Conservation (phyloP, 345 rosid species). For the Rhodomyrtus tomentosa region DNA sequence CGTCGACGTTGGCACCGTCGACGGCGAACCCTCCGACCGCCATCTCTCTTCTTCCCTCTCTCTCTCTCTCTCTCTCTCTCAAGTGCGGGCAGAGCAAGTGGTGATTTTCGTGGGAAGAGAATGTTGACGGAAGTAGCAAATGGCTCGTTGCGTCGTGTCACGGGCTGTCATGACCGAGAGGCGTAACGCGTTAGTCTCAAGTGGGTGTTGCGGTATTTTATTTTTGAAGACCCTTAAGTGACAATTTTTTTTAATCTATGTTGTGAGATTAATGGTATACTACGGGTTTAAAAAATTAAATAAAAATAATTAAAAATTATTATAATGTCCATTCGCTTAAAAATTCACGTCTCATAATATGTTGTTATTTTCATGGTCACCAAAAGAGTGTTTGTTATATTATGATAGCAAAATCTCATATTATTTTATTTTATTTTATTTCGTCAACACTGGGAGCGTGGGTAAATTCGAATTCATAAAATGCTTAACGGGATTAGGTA, state of each 20-base stretch:
- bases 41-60: slow-evolving; percentile 15
- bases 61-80: neutral
- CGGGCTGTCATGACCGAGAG: neutral
- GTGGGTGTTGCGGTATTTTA: neutral
- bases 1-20: slow-evolving; percentile 10
- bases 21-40: slow-evolving; percentile 30
- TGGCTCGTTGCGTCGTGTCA: neutral
- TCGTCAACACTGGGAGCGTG: no score
- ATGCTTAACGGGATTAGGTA: neutral
- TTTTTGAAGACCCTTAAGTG: no score
- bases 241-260: no score
- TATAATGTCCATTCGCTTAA: no score
- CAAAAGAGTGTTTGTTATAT: no score
- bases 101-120: neutral
- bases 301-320: no score
- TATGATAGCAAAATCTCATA: no score
- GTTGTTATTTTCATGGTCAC: no score
- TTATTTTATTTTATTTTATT: neutral
- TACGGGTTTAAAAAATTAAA: no score
- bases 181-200: neutral
- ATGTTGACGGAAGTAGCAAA: neutral
- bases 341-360: no score
- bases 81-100: neutral
- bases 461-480: neutral
- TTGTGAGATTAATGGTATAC: no score